A percentile compares a stretch with the other conserved stretches of the same genome.
phyloP scores from a whole-genome alignment of 495 filamentous ascomycete genomes.

The Penicillium longicatenatum region DNA sequence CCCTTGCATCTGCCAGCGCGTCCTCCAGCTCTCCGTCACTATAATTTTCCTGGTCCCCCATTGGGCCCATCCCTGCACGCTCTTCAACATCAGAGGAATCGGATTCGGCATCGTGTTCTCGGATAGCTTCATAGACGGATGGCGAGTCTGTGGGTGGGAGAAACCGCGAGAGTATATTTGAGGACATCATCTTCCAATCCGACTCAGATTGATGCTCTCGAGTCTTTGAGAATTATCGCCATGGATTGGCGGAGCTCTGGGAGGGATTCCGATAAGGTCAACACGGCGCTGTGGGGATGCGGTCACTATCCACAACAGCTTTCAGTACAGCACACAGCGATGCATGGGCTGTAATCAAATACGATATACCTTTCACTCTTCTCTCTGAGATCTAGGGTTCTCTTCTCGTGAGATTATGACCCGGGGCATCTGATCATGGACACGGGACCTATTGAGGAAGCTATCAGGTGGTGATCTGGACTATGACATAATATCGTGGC shows the following conservation, averaged over 20 bases:
- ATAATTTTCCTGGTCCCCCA: slow-evolving; percentile 65
- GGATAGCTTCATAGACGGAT: slow-evolving; percentile 72
- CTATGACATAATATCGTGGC: slow-evolving; percentile 8
- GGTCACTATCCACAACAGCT: slow-evolving; percentile 6
- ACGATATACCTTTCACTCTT: neutral
- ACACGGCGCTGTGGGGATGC: slow-evolving; percentile 4
- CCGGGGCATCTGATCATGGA: slow-evolving; percentile 22
- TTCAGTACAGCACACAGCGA: neutral
- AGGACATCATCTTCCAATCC: slow-evolving; percentile 63
- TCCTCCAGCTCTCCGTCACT: slow-evolving; percentile 73
- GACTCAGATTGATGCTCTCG: slow-evolving; percentile 10
- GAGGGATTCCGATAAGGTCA: slow-evolving; percentile 5
- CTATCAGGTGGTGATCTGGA: slow-evolving; percentile 5
- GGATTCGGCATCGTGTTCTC: slow-evolving; percentile 60
- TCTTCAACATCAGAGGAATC: slow-evolving; percentile 66
- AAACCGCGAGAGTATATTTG: slow-evolving; percentile 75
- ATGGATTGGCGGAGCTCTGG: neutral
- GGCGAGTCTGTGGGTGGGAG: slow-evolving; percentile 64
- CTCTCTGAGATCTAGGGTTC: neutral
- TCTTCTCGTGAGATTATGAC: neutral
- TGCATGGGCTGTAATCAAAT: neutral
- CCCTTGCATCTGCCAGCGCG: slow-evolving; percentile 60
- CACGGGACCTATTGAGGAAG: slow-evolving; percentile 11
- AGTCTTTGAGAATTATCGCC: slow-evolving; percentile 9
- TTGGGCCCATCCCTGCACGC: slow-evolving; percentile 64